Evolutionary conservation across 768 basidiomycete genomes (phyloP).

Genomic region (Russula compacta): DNA sequence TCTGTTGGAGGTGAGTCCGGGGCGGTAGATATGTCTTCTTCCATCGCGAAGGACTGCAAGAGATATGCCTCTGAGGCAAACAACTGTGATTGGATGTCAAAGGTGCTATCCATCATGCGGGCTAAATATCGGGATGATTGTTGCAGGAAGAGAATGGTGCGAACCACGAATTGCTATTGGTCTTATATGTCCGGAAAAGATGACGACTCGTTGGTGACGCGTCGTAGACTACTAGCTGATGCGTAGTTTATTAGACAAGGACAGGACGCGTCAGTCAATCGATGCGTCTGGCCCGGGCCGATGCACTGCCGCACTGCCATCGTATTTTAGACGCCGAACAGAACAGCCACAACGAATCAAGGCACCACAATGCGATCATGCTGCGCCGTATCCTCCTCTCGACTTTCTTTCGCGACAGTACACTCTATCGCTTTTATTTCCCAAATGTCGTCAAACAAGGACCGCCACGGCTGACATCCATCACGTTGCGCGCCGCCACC

Average conservation of each 20-base stretch:
- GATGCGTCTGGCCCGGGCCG: conserved; percentile 2
- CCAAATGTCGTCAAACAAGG: background rate
- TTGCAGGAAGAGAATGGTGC: conserved; percentile 16
- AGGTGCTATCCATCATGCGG: conserved; percentile 6
- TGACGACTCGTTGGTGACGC: conserved; percentile 17
- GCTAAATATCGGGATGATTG: conserved; percentile 9
- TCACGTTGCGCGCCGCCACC: conserved; percentile 12
- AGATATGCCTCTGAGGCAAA: conserved; percentile 1
- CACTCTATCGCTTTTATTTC: background rate
- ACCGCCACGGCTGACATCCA: background rate
- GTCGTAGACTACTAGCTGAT: conserved; percentile 1
- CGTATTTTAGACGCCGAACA: too few species aligned
- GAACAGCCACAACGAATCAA: background rate
- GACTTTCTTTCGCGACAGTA: background rate
- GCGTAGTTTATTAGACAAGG: too few species aligned
- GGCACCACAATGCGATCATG: background rate
- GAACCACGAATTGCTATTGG: conserved; percentile 12
- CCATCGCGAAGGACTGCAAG: conserved; percentile 32
- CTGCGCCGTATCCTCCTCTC: conserved; percentile 7
- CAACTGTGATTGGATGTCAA: conserved; percentile 7
- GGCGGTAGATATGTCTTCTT: conserved; percentile 40
- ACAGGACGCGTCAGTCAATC: conserved; percentile 10
- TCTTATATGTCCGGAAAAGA: conserved; percentile 8
- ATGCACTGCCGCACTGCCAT: too few species aligned
- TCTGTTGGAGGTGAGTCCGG: conserved; percentile 35